These are phyloP conservation scores for Dioscorea zingiberensis DNA, from an alignment of 106 monocot species.

Conservation along the genomic window DNA sequence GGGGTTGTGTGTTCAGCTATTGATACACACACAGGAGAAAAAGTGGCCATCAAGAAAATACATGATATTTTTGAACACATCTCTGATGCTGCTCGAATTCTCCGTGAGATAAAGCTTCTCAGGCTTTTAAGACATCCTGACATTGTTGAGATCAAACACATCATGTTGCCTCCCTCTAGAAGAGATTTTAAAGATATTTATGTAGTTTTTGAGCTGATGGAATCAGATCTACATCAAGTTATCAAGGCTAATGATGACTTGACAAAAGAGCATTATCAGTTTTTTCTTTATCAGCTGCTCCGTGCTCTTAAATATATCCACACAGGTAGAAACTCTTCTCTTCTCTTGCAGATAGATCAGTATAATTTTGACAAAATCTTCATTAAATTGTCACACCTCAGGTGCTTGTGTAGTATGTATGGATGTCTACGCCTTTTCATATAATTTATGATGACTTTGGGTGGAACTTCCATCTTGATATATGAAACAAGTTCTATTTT, in stretches of 20 bases:
- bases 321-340: slow-evolving; percentile 31
- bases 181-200: slow-evolving; percentile 57
- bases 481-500: too few species aligned
- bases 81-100: slow-evolving; percentile 68
- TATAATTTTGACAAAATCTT: too few species aligned
- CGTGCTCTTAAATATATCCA: slow-evolving; percentile 75
- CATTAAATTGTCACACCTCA: too few species aligned
- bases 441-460: too few species aligned
- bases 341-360: background rate
- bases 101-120: slow-evolving; percentile 76
- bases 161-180: slow-evolving; percentile 68
- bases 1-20: slow-evolving; percentile 75
- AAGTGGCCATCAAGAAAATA: slow-evolving; percentile 80
- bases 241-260: slow-evolving; percentile 82
- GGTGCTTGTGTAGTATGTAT: too few species aligned
- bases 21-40: slow-evolving; percentile 66
- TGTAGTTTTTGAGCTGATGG: slow-evolving; percentile 58
- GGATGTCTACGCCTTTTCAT: too few species aligned
- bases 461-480: too few species aligned
- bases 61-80: slow-evolving; percentile 82
- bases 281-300: slow-evolving; percentile 74
- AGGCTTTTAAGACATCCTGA: slow-evolving; percentile 69
- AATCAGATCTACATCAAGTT: slow-evolving; percentile 75
- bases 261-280: slow-evolving; percentile 74
- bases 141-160: slow-evolving; percentile 79